Base-by-base conservation (phyloP, 1,284 basidiomycete genomes). In the Tranzscheliella williamsii region DNA sequence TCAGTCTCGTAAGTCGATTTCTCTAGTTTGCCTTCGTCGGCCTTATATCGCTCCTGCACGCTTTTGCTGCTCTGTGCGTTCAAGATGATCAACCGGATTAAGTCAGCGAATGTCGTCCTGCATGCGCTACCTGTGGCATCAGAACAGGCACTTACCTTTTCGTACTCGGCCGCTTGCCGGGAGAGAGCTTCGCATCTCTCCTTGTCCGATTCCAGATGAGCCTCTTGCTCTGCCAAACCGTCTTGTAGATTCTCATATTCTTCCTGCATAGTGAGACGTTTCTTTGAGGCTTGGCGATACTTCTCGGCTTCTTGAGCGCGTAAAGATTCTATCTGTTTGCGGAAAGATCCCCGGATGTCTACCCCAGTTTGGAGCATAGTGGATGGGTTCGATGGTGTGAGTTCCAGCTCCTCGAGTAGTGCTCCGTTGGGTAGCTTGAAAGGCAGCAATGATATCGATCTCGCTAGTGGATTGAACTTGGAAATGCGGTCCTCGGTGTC, bases 301-400 rank as follows among this genome's bases (percentile, higher is more conserved):
- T 51, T 47, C 38, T 57, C 56, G 5, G 46, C 50, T 33, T 68
- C 65, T 27, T 54, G 43, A 8, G 57, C 51, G 23, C 66, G 54
- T 20, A 69, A 42, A 26, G 31, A 40, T 23, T 65, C 61, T 27
- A 69, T 61, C 24, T 57, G 54, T 23, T 53, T 37, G 13, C 63
- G 62, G 49, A 71, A 54, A 16, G 42, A 47, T 20, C 50, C 55
- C 43, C 56, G 62, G 47, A 69, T 50, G 34, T 69, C 60, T 20
- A 72, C 56, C n/a, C 70, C 70, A 0, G 57, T 34, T 37, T 61
- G 66, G 26, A 72, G 50, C 65, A 72, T 68, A 26, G 61, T 71
- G 17, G 58, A 34, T 1, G 63, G 58, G 23, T 66, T 57, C 8
- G 47, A 53, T 1, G 66, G 66, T 15, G 39, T 50, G 11, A 68